Evolutionary conservation across 768 basidiomycete genomes (phyloP).

Genomic region (Mycena albidolilacea): DNA sequence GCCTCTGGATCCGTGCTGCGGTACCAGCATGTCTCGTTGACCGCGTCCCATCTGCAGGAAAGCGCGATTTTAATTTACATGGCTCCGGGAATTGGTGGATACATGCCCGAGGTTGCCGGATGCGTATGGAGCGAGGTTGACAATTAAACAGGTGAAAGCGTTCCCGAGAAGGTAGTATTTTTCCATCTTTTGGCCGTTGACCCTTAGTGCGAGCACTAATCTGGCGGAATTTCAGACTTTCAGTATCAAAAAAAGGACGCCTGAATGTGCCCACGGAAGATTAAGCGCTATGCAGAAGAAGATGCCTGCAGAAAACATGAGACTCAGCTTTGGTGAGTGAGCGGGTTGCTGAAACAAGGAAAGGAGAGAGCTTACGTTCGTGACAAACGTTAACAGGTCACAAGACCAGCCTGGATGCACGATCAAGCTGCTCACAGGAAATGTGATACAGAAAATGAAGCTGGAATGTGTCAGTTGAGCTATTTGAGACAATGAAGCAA

Average conservation of each 20-base stretch:
- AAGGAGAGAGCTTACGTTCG: constrained; percentile 13
- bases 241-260: not conserved
- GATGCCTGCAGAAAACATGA: no score
- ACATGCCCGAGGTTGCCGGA: constrained; percentile 16
- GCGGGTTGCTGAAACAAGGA: not conserved
- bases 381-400: not conserved
- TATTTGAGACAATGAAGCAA: not conserved
- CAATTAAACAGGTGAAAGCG: constrained; percentile 5
- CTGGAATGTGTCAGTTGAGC: constrained; percentile 11
- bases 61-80: not conserved
- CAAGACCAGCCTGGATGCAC: constrained; percentile 6
- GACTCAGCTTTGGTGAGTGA: constrained; percentile 1
- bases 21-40: constrained; percentile 16
- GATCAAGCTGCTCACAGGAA: constrained; percentile 1
- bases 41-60: constrained; percentile 21
- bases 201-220: constrained; percentile 9
- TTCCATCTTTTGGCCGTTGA: constrained; percentile 3
- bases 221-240: constrained; percentile 6
- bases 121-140: constrained; percentile 19
- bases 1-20: constrained; percentile 19
- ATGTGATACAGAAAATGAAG: constrained; percentile 8
- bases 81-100: not conserved
- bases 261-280: constrained; percentile 20
- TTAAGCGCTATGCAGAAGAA: not conserved
- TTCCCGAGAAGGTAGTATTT: constrained; percentile 5